Conservation (phyloP, 2,329 filamentous ascomycete species). For the Fusarium coffeatum region DNA sequence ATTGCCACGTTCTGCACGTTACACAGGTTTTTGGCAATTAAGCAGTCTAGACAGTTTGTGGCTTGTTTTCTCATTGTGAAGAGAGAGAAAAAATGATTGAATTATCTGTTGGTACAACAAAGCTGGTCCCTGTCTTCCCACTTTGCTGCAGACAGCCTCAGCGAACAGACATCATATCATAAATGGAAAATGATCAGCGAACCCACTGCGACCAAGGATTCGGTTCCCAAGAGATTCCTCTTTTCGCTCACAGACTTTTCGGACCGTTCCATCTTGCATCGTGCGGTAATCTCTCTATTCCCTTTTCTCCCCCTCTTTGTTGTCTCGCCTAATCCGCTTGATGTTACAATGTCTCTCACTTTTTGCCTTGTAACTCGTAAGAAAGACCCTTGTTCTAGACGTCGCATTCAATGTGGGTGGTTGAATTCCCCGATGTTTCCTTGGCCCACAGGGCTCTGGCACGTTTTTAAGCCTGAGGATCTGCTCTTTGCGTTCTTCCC, state of each 20-base stretch:
- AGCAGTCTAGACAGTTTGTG: background rate
- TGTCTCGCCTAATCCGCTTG: background rate
- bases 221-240: background rate
- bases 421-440: slow-evolving; percentile 5
- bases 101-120: background rate
- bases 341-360: background rate
- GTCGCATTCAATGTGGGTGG: slow-evolving; percentile 2
- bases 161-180: background rate
- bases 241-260: background rate
- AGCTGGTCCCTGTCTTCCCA: slow-evolving; percentile 15
- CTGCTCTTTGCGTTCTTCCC: background rate
- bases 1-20: background rate
- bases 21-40: background rate
- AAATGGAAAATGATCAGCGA: slow-evolving; percentile 13
- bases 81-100: background rate
- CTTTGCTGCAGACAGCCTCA: background rate
- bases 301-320: background rate
- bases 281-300: background rate
- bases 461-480: slow-evolving; percentile 14
- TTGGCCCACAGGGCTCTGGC: slow-evolving; percentile 3
- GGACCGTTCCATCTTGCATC: slow-evolving; percentile 19
- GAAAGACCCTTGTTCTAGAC: slow-evolving; percentile 4
- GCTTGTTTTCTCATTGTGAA: background rate
- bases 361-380: too few relatives aligned
- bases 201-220: background rate